Percentiles rank a stretch among this genome's conserved stretches.
Conservation (phyloP, 208 protist species). For the Leishmania aethiopica region DNA sequence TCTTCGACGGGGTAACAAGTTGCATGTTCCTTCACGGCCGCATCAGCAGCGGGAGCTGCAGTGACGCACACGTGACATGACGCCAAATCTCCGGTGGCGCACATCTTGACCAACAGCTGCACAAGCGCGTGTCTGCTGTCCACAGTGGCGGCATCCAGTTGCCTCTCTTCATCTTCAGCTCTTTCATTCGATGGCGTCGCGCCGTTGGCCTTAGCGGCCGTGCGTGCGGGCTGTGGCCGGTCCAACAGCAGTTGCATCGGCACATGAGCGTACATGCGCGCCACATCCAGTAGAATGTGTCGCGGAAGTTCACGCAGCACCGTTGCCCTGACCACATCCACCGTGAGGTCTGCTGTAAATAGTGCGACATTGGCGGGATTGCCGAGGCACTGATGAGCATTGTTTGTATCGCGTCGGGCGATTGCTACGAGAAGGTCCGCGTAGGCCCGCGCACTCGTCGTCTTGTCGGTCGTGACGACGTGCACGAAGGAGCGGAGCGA, state of each 20-base stretch:
- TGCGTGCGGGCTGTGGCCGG: neutral
- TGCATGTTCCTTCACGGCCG: neutral
- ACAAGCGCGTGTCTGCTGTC: conserved; percentile 12
- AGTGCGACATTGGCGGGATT: conserved; percentile 3
- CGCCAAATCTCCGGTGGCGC: conserved; percentile 22
- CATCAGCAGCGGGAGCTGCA: neutral
- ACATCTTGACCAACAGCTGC: conserved; percentile 43
- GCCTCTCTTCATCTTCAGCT: neutral
- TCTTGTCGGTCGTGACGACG: neutral
- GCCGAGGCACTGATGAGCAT: conserved; percentile 8
- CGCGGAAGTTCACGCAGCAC: conserved; percentile 22
- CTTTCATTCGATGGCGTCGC: neutral
- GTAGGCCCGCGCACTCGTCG: conserved; percentile 5
- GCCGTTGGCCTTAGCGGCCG: neutral
- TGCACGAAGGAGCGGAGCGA: conserved; percentile 8
- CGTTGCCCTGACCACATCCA: conserved; percentile 14
- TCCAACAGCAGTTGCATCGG: conserved; percentile 28
- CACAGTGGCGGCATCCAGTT: neutral
- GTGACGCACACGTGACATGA: conserved; percentile 11
- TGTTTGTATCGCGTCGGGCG: conserved; percentile 29
- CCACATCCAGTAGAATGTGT: conserved; percentile 45
- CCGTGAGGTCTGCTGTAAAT: conserved; percentile 17
- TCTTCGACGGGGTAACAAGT: neutral
- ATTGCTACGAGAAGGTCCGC: conserved; percentile 12
- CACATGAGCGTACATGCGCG: conserved; percentile 38